Conservation (phyloP, 192 early-diverging fungal genomes). For the Linnemannia exigua region DNA sequence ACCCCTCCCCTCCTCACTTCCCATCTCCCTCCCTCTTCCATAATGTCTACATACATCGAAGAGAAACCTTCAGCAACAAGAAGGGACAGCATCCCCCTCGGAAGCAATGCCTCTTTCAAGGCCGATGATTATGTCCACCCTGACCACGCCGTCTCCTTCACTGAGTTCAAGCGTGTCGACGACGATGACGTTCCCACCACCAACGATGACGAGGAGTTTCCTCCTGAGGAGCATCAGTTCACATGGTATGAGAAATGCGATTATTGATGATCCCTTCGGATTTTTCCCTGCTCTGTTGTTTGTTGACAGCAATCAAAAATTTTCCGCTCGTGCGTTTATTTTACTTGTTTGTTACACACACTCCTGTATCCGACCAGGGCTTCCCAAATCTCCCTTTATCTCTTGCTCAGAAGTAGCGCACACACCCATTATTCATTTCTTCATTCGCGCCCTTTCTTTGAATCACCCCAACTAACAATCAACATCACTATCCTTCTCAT, state of each 20-base stretch:
- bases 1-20: background rate
- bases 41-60: background rate
- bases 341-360: background rate
- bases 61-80: background rate
- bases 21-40: background rate
- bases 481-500: background rate
- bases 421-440: background rate
- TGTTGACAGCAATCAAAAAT: too few species aligned
- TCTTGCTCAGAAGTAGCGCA: too few species aligned
- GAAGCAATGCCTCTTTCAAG: slow-evolving; percentile 19
- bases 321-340: too few species aligned
- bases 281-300: too few species aligned
- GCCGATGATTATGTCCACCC: slow-evolving; percentile 36
- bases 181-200: background rate
- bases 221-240: slow-evolving; percentile 43
- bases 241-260: slow-evolving; percentile 28
- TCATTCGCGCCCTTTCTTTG: too few species aligned
- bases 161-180: slow-evolving; percentile 11
- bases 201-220: slow-evolving; percentile 32
- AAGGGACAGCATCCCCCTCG: slow-evolving; percentile 13
- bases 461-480: background rate
- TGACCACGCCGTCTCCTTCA: slow-evolving; percentile 15
- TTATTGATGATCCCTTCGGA: too few species aligned
- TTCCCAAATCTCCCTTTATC: slow-evolving; percentile 4
- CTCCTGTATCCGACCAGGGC: background rate